Base-by-base conservation (phyloP, 1,284 basidiomycete species). In the Anthracocystis walkeri region DNA sequence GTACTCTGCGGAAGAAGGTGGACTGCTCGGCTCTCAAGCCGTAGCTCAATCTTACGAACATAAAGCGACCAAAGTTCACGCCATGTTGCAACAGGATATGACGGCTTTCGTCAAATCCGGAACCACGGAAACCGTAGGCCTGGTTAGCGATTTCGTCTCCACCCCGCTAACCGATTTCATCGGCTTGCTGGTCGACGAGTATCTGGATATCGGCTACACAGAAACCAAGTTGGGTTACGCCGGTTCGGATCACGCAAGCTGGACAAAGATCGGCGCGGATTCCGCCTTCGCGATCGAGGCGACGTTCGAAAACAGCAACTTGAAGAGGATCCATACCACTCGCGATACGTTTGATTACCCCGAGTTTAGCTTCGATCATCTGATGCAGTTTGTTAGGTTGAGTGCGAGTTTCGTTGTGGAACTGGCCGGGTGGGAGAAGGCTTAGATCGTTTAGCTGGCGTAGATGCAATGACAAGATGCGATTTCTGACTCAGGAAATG, bases 1-100 rank as follows among this genome's bases (percentile, higher is more conserved):
- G 92, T 98, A 94, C 85, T 92, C 92, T 57, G 95, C 94, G 51
- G 94, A 97, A 82, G 94, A 97, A 87, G 86, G 91, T 48, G 96
- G 96, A n/a, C 89, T 98, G 35, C 91, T 99, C 59, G 96, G 96
- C 44, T 94, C 92, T 45, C 94, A 97, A 85, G 95, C 93, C 11
- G 90, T 99, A 50, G 95, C 94, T 33, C 88, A 89, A 78, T 88
- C 89, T 58, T 99, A 98, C 84, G 90, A 90, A 77, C 85, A 87
- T 23, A 87, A 88, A 61, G 87, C 87, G 8, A 87, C 89, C 52
- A 89, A 91, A 75, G 92, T 97, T 64, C 65, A 78, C 16, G 94
- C 92, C 45, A 97, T 97, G 94, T 91, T 93, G 77, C 82, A 84
- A 48, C 78, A 82, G 51, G 83, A 84, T 59, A 75, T 84, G 81